Percentiles rank a stretch among this genome's conserved stretches.
phyloP scores from a whole-genome alignment of 2,329 filamentous ascomycete species.

The Lithohypha guttulata region DNA sequence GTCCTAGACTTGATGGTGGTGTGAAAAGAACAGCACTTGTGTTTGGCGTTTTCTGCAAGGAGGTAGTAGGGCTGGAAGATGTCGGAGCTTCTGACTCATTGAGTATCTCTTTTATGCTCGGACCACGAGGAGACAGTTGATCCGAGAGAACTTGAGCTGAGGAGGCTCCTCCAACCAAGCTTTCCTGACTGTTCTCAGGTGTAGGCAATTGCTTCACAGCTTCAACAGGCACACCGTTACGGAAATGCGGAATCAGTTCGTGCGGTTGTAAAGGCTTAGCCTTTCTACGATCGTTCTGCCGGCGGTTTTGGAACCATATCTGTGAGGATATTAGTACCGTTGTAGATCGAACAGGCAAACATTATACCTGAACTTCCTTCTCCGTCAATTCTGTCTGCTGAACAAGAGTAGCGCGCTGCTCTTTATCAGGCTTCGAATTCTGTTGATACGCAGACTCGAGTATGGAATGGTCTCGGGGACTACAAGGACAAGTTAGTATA shows the following conservation, averaged over 20 bases:
- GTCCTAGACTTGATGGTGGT: conserved; percentile 15
- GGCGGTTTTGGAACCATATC: conserved; percentile 97
- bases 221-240: conserved; percentile 7
- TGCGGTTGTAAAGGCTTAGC: conserved; percentile 70
- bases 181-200: conserved; percentile 5
- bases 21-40: conserved; percentile 3
- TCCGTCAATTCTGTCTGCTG: conserved; percentile 78
- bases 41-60: neutral
- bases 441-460: conserved; percentile 75
- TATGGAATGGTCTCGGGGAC: conserved; percentile 77
- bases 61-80: neutral
- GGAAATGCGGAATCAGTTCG: conserved; percentile 47
- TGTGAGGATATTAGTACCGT: conserved; percentile 32
- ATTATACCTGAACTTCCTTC: conserved; percentile 85
- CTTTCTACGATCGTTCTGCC: conserved; percentile 85
- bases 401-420: conserved; percentile 72
- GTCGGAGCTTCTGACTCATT: neutral
- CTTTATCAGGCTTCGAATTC: conserved; percentile 87
- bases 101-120: neutral
- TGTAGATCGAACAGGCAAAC: conserved; percentile 12
- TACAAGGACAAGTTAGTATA: too few relatives aligned
- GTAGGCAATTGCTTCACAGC: conserved; percentile 5
- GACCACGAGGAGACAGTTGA: too few relatives aligned
- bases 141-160: too few relatives aligned
- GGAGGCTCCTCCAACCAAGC: too few relatives aligned